A percentile compares a stretch with the other conserved stretches of the same genome.
Evolutionary conservation across 108 stramenopile species (phyloP).

Genomic region (Seminavis robusta): DNA sequence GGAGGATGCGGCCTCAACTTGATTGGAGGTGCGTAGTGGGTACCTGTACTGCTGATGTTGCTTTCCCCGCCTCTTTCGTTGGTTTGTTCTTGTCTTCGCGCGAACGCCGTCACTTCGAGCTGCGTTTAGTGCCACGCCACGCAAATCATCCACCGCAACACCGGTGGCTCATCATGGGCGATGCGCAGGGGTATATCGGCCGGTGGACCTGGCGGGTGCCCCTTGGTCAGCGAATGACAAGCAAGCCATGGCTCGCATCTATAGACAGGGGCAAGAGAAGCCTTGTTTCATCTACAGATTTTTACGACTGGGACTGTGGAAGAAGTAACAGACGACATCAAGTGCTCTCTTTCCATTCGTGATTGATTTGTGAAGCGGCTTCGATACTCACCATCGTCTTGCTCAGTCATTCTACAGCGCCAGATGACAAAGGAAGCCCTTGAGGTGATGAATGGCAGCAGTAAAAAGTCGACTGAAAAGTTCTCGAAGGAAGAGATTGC

Average conservation of each 20-base stretch:
- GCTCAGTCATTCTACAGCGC: constrained; percentile 65
- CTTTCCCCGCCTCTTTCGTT: not conserved
- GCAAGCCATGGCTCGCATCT: constrained; percentile 85
- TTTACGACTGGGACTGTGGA: constrained; percentile 81
- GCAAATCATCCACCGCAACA: not conserved
- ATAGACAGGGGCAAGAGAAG: constrained; percentile 85
- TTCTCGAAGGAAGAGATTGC: constrained; percentile 68
- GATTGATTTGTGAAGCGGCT: no score
- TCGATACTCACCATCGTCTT: not conserved
- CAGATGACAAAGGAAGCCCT: constrained; percentile 73
- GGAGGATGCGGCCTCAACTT: constrained; percentile 90
- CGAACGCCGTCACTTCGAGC: not conserved
- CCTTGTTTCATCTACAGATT: constrained; percentile 72
- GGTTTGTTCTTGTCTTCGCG: not conserved
- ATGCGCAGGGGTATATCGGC: no score
- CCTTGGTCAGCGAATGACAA: not conserved
- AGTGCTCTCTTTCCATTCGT: not conserved
- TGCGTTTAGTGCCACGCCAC: no score
- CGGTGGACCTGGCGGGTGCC: no score
- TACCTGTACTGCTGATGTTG: not conserved
- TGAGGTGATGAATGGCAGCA: constrained; percentile 41
- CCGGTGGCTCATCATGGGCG: not conserved
- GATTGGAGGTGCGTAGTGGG: constrained; percentile 39
- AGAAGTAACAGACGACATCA: constrained; percentile 27
- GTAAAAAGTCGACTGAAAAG: constrained; percentile 13